Evolutionary conservation across 805 yeast species (phyloP).

Genomic region (Wickerhamomyces strasburgensis): DNA sequence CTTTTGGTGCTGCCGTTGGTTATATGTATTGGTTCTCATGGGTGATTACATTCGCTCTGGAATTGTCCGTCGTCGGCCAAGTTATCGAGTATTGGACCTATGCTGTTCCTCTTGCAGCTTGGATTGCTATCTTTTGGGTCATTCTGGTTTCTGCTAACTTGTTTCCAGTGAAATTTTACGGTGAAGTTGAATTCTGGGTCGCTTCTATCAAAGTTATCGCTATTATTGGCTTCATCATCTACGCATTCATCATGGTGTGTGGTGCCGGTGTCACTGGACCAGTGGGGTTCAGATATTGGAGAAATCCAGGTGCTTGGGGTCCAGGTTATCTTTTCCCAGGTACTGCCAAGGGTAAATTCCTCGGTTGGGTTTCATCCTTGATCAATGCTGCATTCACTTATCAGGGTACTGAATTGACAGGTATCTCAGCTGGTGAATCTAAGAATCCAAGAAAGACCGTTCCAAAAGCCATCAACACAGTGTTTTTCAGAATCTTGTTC

Average conservation of each 20-base stretch:
- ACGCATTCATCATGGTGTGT: constrained; percentile 66
- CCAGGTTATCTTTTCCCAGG: constrained; percentile 51
- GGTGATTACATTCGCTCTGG: constrained; percentile 74
- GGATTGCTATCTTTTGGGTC: constrained; percentile 66
- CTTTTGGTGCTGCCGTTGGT: constrained; percentile 68
- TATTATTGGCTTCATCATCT: constrained; percentile 64
- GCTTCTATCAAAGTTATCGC: constrained; percentile 64
- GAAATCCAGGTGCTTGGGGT: constrained; percentile 75
- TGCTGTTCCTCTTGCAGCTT: constrained; percentile 65
- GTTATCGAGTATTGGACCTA: constrained; percentile 60
- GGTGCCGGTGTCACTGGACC: constrained; percentile 70
- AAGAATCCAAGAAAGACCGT: constrained; percentile 65
- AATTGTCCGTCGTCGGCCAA: constrained; percentile 67
- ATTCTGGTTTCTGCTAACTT: constrained; percentile 49
- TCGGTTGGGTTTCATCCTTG: constrained; percentile 67
- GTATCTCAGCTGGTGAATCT: constrained; percentile 72
- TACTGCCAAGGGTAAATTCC: constrained; percentile 49
- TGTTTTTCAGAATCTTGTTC: constrained; percentile 56
- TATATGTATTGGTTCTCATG: constrained; percentile 76
- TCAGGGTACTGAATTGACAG: constrained; percentile 75
- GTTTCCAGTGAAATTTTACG: constrained; percentile 65
- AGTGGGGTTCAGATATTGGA: constrained; percentile 77
- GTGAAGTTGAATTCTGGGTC: constrained; percentile 75
- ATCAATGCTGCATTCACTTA: constrained; percentile 75
- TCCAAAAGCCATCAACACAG: constrained; percentile 68